Conservation (phyloP, 768 basidiomycete species). For the Mycena crocata region DNA sequence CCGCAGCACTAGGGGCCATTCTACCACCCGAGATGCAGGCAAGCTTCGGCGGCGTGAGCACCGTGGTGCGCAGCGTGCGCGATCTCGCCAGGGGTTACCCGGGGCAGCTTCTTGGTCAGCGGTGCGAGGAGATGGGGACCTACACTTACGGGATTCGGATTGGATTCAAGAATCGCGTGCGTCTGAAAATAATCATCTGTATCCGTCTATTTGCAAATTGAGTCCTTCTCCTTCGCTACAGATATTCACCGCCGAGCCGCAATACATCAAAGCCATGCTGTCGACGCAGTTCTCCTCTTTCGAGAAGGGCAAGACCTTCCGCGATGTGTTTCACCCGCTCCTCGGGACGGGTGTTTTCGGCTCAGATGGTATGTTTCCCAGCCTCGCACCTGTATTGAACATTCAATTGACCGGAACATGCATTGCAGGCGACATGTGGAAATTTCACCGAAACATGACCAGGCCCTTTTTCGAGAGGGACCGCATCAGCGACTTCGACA, state of each 20-base stretch:
- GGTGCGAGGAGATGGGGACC: background rate
- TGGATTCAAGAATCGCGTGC: constrained; percentile 8
- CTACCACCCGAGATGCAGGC: background rate
- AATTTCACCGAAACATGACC: constrained; percentile 74
- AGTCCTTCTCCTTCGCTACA: background rate
- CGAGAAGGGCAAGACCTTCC: constrained; percentile 49
- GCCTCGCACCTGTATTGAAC: background rate
- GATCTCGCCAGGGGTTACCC: constrained; percentile 1
- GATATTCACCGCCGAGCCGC: constrained; percentile 57
- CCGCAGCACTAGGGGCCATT: background rate
- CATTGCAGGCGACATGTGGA: constrained; percentile 66
- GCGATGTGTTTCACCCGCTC: background rate
- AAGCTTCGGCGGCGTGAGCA: background rate
- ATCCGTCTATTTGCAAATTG: background rate
- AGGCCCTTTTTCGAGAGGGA: constrained; percentile 79
- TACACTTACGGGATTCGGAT: background rate
- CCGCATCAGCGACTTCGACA: constrained; percentile 70
- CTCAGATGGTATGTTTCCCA: constrained; percentile 56
- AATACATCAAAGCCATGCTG: constrained; percentile 60
- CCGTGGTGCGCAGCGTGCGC: background rate
- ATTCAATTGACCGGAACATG: background rate
- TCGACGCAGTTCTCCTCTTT: constrained; percentile 60
- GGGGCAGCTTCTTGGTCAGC: background rate
- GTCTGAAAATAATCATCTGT: too few species aligned
- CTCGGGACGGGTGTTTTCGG: constrained; percentile 70